Conservation (phyloP, 2,329 filamentous ascomycete species). For the Aureobasidium sp. region DNA sequence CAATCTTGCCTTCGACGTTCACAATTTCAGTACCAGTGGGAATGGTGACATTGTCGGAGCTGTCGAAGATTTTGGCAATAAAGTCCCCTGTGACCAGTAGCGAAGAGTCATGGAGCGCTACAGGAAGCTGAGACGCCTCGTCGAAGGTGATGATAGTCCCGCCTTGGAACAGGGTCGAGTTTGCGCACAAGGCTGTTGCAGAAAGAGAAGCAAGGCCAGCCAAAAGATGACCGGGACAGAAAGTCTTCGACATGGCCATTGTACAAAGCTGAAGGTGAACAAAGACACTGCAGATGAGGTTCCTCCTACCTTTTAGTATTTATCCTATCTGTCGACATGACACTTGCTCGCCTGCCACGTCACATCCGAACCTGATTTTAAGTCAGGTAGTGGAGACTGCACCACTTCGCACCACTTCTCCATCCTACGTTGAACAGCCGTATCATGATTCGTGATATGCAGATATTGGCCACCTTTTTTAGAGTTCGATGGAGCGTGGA, state of each 20-base stretch:
- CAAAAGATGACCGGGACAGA: neutral
- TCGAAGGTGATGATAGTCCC: slow-evolving; percentile 14
- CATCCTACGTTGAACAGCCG: neutral
- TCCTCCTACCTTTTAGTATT: neutral
- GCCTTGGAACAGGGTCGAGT: neutral
- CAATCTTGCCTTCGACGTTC: slow-evolving; percentile 29
- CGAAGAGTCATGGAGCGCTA: neutral
- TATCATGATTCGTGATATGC: neutral
- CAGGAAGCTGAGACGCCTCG: neutral
- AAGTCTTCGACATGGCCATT: neutral
- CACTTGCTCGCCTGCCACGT: neutral
- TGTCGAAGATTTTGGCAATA: neutral
- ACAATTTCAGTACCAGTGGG: slow-evolving; percentile 25
- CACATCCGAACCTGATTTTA: neutral
- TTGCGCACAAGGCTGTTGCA: neutral
- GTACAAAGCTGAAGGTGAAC: too few species aligned
- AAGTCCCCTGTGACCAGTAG: slow-evolving; percentile 4
- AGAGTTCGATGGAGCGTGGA: neutral
- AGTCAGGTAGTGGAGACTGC: neutral
- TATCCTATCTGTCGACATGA: neutral
- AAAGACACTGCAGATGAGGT: neutral
- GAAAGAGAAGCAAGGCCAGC: neutral
- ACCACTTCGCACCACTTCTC: neutral
- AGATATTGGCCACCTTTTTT: neutral
- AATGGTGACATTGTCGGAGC: neutral